Evolutionary conservation across 1,139 yeast genomes (phyloP).

Genomic region (Yamadazyma spencermartinsiae): DNA sequence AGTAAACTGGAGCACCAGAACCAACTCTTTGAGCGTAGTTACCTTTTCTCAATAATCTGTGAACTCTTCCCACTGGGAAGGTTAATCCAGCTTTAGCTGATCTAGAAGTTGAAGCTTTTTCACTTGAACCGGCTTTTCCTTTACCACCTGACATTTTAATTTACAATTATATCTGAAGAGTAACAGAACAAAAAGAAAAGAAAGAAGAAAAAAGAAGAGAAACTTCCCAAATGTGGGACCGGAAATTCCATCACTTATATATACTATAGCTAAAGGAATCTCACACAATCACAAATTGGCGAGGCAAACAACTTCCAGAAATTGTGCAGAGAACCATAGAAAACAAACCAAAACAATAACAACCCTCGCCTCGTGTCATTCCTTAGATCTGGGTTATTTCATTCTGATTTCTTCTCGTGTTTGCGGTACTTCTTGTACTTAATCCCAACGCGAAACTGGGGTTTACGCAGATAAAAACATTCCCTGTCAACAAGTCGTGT

Average conservation of each 20-base stretch:
- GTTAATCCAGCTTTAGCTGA: slow-evolving; percentile 56
- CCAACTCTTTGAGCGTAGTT: slow-evolving; percentile 59
- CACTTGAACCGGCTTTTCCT: slow-evolving; percentile 55
- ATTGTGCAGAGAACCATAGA: no score
- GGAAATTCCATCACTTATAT: not conserved
- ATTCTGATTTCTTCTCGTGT: not conserved
- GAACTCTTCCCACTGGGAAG: slow-evolving; percentile 58
- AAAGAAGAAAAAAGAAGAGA: slow-evolving; percentile 7
- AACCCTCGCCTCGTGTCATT: not conserved
- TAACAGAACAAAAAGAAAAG: slow-evolving; percentile 7
- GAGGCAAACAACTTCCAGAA: not conserved
- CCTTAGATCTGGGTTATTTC: not conserved
- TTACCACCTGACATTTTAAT: slow-evolving; percentile 51
- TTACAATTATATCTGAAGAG: slow-evolving; percentile 5
- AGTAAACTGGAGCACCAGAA: slow-evolving; percentile 57
- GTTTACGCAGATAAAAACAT: not conserved
- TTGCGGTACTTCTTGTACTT: not conserved
- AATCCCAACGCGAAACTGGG: not conserved
- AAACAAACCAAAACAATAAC: slow-evolving; percentile 1
- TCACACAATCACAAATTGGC: not conserved
- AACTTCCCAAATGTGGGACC: not conserved
- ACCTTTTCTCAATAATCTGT: slow-evolving; percentile 56
- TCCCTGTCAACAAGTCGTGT: no score
- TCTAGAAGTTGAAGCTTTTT: slow-evolving; percentile 55
- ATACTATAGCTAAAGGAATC: no score